A percentile compares a stretch with the other conserved stretches of the same genome.
These are phyloP conservation scores for Linnemannia zychae DNA, from an alignment of 192 early-diverging fungal genomes.

Conservation along the genomic window DNA sequence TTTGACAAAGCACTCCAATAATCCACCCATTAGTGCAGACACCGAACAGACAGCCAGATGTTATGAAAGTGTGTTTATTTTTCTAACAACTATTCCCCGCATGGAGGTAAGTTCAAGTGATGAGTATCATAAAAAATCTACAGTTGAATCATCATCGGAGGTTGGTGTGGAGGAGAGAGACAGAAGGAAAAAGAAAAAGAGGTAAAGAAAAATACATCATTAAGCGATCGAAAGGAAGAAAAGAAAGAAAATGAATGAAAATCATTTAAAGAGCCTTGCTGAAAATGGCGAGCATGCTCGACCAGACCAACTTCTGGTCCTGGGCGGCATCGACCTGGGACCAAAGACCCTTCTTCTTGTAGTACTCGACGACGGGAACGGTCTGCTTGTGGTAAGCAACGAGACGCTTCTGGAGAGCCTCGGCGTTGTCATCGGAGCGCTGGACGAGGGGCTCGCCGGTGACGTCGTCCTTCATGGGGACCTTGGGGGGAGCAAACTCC, in stretches of 20 bases:
- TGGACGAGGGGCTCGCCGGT: constrained; percentile 99
- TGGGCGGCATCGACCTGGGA: constrained; percentile 93
- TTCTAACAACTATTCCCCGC: constrained; percentile 8
- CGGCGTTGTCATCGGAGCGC: constrained; percentile 97
- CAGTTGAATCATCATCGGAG: constrained; percentile 2
- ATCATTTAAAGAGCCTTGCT: constrained; percentile 33
- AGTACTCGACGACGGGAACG: constrained; percentile 88
- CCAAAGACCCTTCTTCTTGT: constrained; percentile 95
- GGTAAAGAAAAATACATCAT: background rate
- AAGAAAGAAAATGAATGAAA: background rate
- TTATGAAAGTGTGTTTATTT: constrained; percentile 1
- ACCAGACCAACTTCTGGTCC: constrained; percentile 91
- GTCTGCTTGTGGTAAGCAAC: constrained; percentile 88
- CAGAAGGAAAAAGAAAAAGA: background rate
- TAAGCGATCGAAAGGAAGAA: background rate
- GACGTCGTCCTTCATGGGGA: constrained; percentile 89
- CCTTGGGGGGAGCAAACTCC: constrained; percentile 96
- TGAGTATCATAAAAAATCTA: constrained; percentile 13
- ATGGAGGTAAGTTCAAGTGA: background rate
- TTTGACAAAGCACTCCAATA: too few relatives aligned
- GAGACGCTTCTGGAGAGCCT: constrained; percentile 93
- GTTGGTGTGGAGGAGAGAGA: constrained; percentile 5
- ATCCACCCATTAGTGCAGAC: too few relatives aligned
- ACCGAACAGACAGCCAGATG: background rate
- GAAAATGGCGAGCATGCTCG: constrained; percentile 91